Evolutionary conservation across 345 rosid species (phyloP), one percentile per base, ranked within the genome.

Genomic region (Jatropha curcas): DNA sequence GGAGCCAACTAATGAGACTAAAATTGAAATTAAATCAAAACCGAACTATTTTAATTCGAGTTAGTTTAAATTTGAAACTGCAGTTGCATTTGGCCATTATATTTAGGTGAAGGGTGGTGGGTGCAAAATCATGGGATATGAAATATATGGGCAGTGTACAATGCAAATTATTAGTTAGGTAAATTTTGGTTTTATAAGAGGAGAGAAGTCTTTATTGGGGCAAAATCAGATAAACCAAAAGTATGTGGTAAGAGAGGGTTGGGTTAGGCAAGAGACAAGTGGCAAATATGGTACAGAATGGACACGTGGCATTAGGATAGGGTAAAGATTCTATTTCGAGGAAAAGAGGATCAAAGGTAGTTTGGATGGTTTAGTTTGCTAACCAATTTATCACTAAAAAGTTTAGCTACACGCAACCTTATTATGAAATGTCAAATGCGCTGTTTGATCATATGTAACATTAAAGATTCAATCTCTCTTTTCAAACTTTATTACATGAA

Each of bases 381-480:
- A 74, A 82, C 84, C 77, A 74, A 71, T 71, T 71, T 81, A 73
- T 60, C 25, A 60, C 7, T 33, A 34, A 50, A 43, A 11, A 43
- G 75, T 82, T 77, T 82, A 82, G 83, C 84, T 75, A 78, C 83
- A 83, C 85, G 90, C 87, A 86, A 88, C 74, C 77, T 75, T 27
- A 2, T 35, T 57, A 58, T 60, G 58, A 77, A 74, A 64, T 74
- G 84, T 79, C 79, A 80, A 74, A 46, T 12, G 7, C 27, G 27
- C 57, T n/a, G 55, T 46, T 17, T 45, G 14, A 43, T 43, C 4
- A 35, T 3, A 8, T 35, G 0, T 35, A 35, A n/a, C 39, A 35
- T 35, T 35, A 35, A 1, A 35, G 4, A 35, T 4, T 35, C 4
- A 4, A 8, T 35, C 4, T 35, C 0, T 35, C 24, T 27, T 5